phyloP scores from a whole-genome alignment of 345 rosid species.

The Dipteronia dyeriana region DNA sequence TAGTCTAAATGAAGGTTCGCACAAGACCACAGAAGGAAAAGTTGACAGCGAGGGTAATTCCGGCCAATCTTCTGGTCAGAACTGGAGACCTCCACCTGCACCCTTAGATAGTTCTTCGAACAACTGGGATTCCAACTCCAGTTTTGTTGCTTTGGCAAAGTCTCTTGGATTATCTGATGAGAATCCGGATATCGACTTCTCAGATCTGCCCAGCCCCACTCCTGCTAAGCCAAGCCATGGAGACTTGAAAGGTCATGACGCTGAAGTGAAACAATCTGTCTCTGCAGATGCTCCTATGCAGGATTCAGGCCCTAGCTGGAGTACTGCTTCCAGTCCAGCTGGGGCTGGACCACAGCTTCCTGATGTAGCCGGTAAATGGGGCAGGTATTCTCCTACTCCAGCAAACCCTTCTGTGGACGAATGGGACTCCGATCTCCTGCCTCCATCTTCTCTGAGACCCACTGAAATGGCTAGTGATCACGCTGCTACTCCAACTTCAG shows the following conservation, averaged over 20 bases:
- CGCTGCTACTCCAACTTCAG: slow-evolving; percentile 66
- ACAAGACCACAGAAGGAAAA: slow-evolving; percentile 25
- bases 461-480: slow-evolving; percentile 46
- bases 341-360: slow-evolving; percentile 55
- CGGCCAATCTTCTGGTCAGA: slow-evolving; percentile 43
- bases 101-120: slow-evolving; percentile 27
- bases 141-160: slow-evolving; percentile 40
- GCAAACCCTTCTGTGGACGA: slow-evolving; percentile 40
- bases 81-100: slow-evolving; percentile 39
- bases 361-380: slow-evolving; percentile 60
- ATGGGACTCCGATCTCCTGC: slow-evolving; percentile 52
- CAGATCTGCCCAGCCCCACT: slow-evolving; percentile 49
- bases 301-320: slow-evolving; percentile 76
- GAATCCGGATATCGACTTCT: slow-evolving; percentile 39
- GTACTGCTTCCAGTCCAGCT: slow-evolving; percentile 65
- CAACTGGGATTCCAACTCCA: slow-evolving; percentile 39
- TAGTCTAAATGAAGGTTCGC: slow-evolving; percentile 25
- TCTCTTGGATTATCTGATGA: slow-evolving; percentile 33
- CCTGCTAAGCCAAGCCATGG: slow-evolving; percentile 48
- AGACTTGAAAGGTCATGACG: slow-evolving; percentile 47
- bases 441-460: slow-evolving; percentile 51
- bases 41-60: slow-evolving; percentile 44
- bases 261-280: slow-evolving; percentile 46
- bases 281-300: slow-evolving; percentile 50
- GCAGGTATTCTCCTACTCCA: slow-evolving; percentile 43